Base-by-base conservation (phyloP, 139 green algal species). In the Closterium sp. region DNA sequence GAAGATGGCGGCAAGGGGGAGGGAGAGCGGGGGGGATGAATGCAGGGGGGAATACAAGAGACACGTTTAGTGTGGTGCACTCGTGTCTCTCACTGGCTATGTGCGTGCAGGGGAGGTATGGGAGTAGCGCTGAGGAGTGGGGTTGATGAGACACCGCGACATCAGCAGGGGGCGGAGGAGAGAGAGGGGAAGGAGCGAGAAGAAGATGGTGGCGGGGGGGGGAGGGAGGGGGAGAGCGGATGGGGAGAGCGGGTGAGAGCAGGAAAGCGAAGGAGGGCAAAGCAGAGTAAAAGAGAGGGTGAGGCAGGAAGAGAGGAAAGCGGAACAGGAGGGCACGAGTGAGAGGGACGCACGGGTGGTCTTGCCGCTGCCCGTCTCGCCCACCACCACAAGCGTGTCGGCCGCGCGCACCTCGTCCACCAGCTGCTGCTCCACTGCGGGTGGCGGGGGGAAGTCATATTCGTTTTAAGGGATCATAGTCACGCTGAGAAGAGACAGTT, bases 331-430 rank as follows among this genome's bases (percentile, higher is more conserved):
- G n/a, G n/a, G n/a, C n/a, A n/a, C n/a, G n/a, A n/a, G 64, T 33
- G 84, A 10, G 32, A 88, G 19, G 76, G 21, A 90, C 90, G 25
- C 30, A 93, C 90, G 91, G 21, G 97, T 98, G 1, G 97, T 98
- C 90, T 98, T 98, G 34, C 97, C 97, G 31, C 94, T 97, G 21
- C 97, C 97, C 2, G 97, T 98, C 92, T 98, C 97, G 43, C 96
- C 96, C 84, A 98, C 96, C 25, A 94, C 84, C 69, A 94, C 93
- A 5, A 94, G 76, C 16, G 84, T 93, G 76, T 89, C 34, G 38
- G 84, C 31, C 55, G 76, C 64, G 5, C 36, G n/a, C 35, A 93
- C 88, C 38, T 93, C 89, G 6, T 93, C 43, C 34, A 94, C 85
- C 84, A 94, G 38, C 69, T 66, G 34, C 25, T 30, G 33, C 84